Percentiles rank a stretch among this genome's conserved stretches.
Conservation (phyloP, 1,139 yeast genomes). For the Waltiozyma sp. region DNA sequence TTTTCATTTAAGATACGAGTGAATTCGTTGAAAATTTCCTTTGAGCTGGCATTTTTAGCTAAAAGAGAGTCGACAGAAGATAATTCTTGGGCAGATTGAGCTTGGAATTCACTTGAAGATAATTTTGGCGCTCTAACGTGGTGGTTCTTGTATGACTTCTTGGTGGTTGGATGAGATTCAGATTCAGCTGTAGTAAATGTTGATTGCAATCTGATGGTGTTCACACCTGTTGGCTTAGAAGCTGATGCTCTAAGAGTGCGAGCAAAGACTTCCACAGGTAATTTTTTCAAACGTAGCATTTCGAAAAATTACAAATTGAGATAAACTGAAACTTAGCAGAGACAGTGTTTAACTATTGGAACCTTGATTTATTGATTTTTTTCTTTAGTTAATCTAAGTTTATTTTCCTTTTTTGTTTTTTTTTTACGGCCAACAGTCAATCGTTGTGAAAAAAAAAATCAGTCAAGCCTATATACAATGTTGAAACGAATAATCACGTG, state of each 20-base stretch:
- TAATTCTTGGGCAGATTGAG: background rate
- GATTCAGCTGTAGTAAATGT: background rate
- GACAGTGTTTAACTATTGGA: too few relatives aligned
- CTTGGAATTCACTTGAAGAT: background rate
- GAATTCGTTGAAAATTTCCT: conserved; percentile 2
- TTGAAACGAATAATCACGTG: too few relatives aligned
- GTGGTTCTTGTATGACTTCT: background rate
- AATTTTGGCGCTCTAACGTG: background rate
- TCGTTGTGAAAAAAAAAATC: too few relatives aligned
- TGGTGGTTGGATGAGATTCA: background rate
- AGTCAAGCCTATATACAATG: too few relatives aligned
- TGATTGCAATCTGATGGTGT: background rate
- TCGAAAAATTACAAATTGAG: too few relatives aligned
- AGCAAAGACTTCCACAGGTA: background rate
- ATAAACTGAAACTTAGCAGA: too few relatives aligned
- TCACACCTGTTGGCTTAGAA: background rate
- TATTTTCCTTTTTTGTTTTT: too few relatives aligned
- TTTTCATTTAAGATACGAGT: background rate
- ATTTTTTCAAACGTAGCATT: background rate
- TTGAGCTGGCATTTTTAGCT: conserved; percentile 2
- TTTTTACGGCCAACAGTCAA: too few relatives aligned
- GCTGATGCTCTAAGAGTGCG: background rate
- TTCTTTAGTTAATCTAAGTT: too few relatives aligned
- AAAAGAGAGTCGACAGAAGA: background rate
- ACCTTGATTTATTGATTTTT: too few relatives aligned